Evolutionary conservation across 306 rosid species (phyloP), one percentile per base, ranked within the genome.

Genomic region (Rosa lucieae): DNA sequence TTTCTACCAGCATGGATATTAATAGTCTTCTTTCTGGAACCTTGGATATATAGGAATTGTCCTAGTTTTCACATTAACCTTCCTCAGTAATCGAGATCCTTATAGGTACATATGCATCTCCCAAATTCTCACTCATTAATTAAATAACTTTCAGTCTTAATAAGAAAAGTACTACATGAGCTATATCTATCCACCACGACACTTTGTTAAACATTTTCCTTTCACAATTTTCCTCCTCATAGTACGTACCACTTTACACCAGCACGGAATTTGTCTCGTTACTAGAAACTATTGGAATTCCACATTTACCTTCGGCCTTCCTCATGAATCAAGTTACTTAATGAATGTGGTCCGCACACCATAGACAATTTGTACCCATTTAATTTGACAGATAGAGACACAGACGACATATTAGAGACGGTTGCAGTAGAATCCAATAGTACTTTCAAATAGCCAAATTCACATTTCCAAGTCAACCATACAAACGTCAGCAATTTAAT

Each of bases 381-480:
- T 9, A 58, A 32, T 58, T 58, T 21, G 63, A 58, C 63, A 58
- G 63, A 21, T 3, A n/a, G 63, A 58, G 42, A 62, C 40, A 11
- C 18, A 26, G 13, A 23, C 39, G 37, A 26, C 67, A 3, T 62
- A 62, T 29, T 8, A 6, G 14, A 72, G 10, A 37, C 48, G 20
- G 12, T 18, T 18, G 39, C 59, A 39, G 76, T 32, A 29, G 61
- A 58, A 58, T 58, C 17, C 55, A 49, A 49, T 49, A 49, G 55
- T 49, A 49, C 18, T 14, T 49, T 49, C 59, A 53, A 53, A 53
- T 53, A 53, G 4, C 6, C 4, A 48, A 48, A 48, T 73, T 11
- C 37, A 53, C 44, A 29, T 42, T 59, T 40, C 29, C 5, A 32
- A 76, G 79, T 76, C 79, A 76, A 46, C 35, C 35, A 59, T 15